phyloP scores from a whole-genome alignment of 1,284 basidiomycete species.

The Sporisorium scitamineum region DNA sequence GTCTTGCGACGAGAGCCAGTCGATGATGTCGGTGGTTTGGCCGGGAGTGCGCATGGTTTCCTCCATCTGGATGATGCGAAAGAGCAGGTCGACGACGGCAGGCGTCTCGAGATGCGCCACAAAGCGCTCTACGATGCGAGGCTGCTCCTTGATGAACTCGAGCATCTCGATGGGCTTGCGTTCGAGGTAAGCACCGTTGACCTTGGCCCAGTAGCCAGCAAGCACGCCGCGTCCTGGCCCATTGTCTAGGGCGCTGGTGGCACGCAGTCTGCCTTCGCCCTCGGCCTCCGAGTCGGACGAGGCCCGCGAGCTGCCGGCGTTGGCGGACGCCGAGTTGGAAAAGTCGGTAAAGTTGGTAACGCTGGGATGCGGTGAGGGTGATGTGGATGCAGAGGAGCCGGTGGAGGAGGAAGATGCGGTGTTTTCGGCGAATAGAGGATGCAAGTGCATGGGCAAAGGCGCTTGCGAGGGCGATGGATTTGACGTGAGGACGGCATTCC shows the following conservation, averaged over 20 bases:
- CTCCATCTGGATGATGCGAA: conserved; percentile 91
- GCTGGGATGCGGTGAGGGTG: conserved; percentile 46
- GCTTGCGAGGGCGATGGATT: conserved; percentile 71
- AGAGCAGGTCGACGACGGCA: conserved; percentile 89
- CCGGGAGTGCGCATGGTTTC: conserved; percentile 76
- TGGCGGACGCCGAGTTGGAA: conserved; percentile 19
- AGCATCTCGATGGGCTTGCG: conserved; percentile 96
- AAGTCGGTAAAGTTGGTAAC: conserved; percentile 45
- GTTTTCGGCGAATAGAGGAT: conserved; percentile 62
- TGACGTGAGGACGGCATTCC: conserved; percentile 88
- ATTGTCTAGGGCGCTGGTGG: conserved; percentile 65
- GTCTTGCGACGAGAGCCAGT: conserved; percentile 89
- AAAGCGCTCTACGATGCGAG: conserved; percentile 84
- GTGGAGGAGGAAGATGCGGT: conserved; percentile 22
- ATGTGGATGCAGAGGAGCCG: conserved; percentile 30
- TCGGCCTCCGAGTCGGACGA: conserved; percentile 34
- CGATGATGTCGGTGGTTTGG: conserved; percentile 79
- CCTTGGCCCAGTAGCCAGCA: conserved; percentile 78
- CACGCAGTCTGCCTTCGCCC: conserved; percentile 30
- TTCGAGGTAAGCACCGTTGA: conserved; percentile 85
- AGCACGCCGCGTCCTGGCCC: conserved; percentile 72
- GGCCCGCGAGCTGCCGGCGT: conserved; percentile 28
- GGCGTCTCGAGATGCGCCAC: conserved; percentile 88
- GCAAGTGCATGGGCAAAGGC: conserved; percentile 63
- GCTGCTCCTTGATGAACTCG: conserved; percentile 86